Evolutionary conservation across 1,284 basidiomycete species (phyloP).

Genomic region (Vanrija humicola): DNA sequence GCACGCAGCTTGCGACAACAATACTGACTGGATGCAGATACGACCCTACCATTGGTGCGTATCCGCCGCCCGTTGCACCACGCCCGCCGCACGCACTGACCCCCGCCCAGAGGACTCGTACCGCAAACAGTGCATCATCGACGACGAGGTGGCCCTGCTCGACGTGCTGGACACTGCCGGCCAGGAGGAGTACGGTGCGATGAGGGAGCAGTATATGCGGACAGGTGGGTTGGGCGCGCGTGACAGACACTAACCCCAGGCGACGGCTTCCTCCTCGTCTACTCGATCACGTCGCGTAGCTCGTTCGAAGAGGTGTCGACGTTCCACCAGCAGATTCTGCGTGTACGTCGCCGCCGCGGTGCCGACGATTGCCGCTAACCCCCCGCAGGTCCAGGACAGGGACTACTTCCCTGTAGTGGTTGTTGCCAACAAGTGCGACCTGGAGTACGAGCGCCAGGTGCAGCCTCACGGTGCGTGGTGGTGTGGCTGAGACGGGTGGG

Average conservation of each 20-base stretch:
- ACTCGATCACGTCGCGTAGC: slow-evolving; percentile 96
- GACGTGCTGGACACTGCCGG: slow-evolving; percentile 98
- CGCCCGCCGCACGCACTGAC: slow-evolving; percentile 2
- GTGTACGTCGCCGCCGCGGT: slow-evolving; percentile 1
- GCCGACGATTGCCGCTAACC: background rate
- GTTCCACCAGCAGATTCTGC: slow-evolving; percentile 94
- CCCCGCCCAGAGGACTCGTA: slow-evolving; percentile 68
- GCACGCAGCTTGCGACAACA: background rate
- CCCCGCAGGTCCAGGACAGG: slow-evolving; percentile 74
- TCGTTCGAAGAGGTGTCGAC: slow-evolving; percentile 97
- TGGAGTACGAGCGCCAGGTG: slow-evolving; percentile 97
- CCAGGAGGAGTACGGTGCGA: slow-evolving; percentile 90
- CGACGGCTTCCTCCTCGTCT: slow-evolving; percentile 97
- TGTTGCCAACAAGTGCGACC: slow-evolving; percentile 97
- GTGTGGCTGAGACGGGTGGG: background rate
- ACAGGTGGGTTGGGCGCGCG: slow-evolving; percentile 52
- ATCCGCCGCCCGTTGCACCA: background rate
- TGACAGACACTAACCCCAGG: slow-evolving; percentile 66
- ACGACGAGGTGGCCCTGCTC: slow-evolving; percentile 94
- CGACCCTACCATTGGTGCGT: slow-evolving; percentile 81
- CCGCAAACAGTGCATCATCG: slow-evolving; percentile 92
- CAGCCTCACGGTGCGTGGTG: slow-evolving; percentile 76
- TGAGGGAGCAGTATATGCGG: slow-evolving; percentile 51
- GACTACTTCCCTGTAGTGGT: slow-evolving; percentile 97
- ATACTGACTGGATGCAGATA: slow-evolving; percentile 52